These are phyloP conservation scores for Pythium myriotylum DNA, from an alignment of 352 stramenopile species.

Conservation along the genomic window DNA sequence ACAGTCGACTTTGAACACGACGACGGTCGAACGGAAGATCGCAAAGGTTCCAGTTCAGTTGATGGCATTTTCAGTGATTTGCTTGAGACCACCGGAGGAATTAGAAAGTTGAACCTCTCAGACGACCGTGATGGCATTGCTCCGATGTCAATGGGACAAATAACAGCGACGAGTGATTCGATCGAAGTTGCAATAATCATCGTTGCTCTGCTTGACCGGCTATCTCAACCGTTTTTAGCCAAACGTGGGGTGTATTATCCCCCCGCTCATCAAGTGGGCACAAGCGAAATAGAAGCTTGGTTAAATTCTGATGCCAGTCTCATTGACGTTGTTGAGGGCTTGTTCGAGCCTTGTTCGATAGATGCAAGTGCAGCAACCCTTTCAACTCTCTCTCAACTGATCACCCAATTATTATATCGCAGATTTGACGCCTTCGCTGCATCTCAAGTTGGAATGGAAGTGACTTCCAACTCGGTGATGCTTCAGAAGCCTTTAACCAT, in stretches of 20 bases:
- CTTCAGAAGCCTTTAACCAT: neutral
- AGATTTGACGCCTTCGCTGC: constrained; percentile 1
- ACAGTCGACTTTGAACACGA: constrained; percentile 37
- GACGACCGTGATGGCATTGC: neutral
- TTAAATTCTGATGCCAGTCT: neutral
- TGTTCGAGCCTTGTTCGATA: constrained; percentile 11
- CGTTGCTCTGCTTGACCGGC: constrained; percentile 78
- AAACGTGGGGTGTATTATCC: constrained; percentile 27
- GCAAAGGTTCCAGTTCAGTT: neutral
- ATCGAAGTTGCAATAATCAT: constrained; percentile 56
- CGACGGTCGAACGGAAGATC: constrained; percentile 55
- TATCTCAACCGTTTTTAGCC: constrained; percentile 51
- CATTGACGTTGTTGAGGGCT: neutral
- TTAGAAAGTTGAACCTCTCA: neutral
- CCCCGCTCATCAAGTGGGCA: neutral
- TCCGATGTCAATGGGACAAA: too few species aligned
- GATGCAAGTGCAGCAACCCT: constrained; percentile 36
- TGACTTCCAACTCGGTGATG: too few species aligned
- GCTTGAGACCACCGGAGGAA: neutral
- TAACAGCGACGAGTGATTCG: constrained; percentile 20
- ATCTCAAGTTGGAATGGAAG: neutral
- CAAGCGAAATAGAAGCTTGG: neutral
- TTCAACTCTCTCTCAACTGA: constrained; percentile 36
- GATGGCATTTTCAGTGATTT: neutral
- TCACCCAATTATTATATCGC: constrained; percentile 35